These are phyloP conservation scores for Beauveria australis DNA, from an alignment of 2,329 filamentous ascomycete species.

Conservation along the genomic window DNA sequence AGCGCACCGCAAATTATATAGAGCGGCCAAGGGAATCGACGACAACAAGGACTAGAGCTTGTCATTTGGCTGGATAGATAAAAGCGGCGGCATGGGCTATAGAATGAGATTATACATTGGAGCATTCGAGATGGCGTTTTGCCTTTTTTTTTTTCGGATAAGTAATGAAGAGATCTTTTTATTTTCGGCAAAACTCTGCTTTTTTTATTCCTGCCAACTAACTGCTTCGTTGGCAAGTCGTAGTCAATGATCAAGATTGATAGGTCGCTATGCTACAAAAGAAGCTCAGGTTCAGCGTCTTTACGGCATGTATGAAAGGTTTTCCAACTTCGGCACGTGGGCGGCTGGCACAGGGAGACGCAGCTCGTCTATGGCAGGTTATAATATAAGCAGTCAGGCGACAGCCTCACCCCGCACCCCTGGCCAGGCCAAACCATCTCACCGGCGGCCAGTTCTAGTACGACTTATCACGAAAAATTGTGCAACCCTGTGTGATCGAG, in stretches of 20 bases:
- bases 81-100: slow-evolving; percentile 1
- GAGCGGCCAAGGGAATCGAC: slow-evolving; percentile 38
- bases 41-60: slow-evolving; percentile 14
- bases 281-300: not conserved
- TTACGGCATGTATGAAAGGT: not conserved
- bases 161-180: not conserved
- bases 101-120: not conserved
- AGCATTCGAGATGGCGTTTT: slow-evolving; percentile 18
- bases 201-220: too few species aligned
- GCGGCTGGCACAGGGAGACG: not conserved
- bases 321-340: not conserved
- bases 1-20: slow-evolving; percentile 74
- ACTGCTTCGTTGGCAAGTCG: too few species aligned
- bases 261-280: not conserved
- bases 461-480: not conserved
- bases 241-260: too few species aligned
- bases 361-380: not conserved
- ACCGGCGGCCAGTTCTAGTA: too few species aligned
- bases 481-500: slow-evolving; percentile 13
- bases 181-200: too few species aligned
- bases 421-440: not conserved
- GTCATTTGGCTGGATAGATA: slow-evolving; percentile 18
- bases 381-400: not conserved
- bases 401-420: not conserved
- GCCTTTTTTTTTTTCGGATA: slow-evolving; percentile 11